These are phyloP conservation scores for Suhomyces anneliseae DNA, from an alignment of 1,139 yeast species.

Conservation along the genomic window DNA sequence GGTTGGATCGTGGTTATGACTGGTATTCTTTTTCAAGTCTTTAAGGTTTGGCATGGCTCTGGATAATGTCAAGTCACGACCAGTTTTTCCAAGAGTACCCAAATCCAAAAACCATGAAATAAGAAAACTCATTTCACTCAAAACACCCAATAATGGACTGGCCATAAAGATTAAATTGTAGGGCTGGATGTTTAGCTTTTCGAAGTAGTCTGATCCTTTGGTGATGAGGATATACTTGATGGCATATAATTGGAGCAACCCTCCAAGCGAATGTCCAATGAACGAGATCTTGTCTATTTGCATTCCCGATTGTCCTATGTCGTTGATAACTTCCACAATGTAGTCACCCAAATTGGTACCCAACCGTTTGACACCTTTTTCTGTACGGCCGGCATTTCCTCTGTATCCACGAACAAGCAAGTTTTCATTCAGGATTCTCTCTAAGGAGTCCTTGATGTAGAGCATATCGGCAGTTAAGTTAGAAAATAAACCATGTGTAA, in stretches of 20 bases:
- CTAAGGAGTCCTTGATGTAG: conserved; percentile 23
- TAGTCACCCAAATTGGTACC: conserved; percentile 20
- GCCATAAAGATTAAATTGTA: conserved; percentile 26
- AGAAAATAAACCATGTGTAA: conserved; percentile 27
- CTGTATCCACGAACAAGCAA: conserved; percentile 23
- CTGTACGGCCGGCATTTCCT: conserved; percentile 29
- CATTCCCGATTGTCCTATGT: conserved; percentile 9
- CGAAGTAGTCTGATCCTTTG: conserved; percentile 20
- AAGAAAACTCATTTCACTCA: conserved; percentile 25
- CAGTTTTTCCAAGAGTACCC: conserved; percentile 29
- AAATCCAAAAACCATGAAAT: conserved; percentile 27
- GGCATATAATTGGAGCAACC: conserved; percentile 26
- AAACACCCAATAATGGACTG: conserved; percentile 25
- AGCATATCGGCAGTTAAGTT: conserved; percentile 29
- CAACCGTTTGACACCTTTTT: conserved; percentile 23
- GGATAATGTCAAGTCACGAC: conserved; percentile 27
- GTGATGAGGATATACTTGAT: conserved; percentile 21
- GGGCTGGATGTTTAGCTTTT: conserved; percentile 16
- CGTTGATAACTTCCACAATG: conserved; percentile 15
- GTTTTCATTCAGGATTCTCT: conserved; percentile 16
- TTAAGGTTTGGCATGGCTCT: conserved; percentile 18
- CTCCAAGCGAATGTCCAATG: conserved; percentile 28
- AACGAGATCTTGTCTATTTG: conserved; percentile 21
- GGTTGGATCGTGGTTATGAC: conserved; percentile 1
- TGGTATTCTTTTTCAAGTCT: conserved; percentile 10